phyloP scores from a whole-genome alignment of 495 filamentous ascomycete genomes.

The Darksidea phi region DNA sequence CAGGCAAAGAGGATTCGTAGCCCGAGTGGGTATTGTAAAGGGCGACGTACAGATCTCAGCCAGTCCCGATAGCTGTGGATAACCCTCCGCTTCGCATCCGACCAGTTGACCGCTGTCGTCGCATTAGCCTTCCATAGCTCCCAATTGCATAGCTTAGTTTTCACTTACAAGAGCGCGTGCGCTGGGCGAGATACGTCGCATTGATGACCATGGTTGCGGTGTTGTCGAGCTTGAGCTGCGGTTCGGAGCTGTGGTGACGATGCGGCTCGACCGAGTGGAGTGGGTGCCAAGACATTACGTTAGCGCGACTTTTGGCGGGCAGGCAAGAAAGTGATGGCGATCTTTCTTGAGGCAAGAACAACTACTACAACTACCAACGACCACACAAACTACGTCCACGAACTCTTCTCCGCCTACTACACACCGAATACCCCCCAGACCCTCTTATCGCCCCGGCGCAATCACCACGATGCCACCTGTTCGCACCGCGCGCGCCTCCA shows the following conservation, averaged over 20 bases:
- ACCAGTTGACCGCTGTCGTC: conserved; percentile 74
- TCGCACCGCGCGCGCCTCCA: conserved; percentile 63
- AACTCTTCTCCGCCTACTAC: background rate
- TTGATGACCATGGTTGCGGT: conserved; percentile 68
- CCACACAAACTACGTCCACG: background rate
- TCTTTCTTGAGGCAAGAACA: too few species aligned
- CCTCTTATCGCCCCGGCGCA: background rate
- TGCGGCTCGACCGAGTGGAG: conserved; percentile 12
- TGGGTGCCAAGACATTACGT: conserved; percentile 9
- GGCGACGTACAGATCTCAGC: conserved; percentile 78
- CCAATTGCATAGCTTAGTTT: background rate
- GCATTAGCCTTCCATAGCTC: conserved; percentile 6
- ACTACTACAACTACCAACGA: background rate
- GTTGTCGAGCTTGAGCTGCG: conserved; percentile 2
- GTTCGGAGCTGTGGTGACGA: conserved; percentile 12
- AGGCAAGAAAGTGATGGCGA: background rate
- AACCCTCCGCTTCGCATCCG: conserved; percentile 78
- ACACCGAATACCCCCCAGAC: background rate
- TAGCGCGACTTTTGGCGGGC: background rate
- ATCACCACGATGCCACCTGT: conserved; percentile 74
- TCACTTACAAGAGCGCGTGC: conserved; percentile 76
- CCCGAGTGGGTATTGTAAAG: background rate
- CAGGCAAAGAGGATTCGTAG: background rate
- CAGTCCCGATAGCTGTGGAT: conserved; percentile 86
- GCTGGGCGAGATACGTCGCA: conserved; percentile 87